Evolutionary conservation across 2,329 filamentous ascomycete genomes (phyloP), one percentile per base, ranked within the genome.

Genomic region (Colletotrichum plurivorum): DNA sequence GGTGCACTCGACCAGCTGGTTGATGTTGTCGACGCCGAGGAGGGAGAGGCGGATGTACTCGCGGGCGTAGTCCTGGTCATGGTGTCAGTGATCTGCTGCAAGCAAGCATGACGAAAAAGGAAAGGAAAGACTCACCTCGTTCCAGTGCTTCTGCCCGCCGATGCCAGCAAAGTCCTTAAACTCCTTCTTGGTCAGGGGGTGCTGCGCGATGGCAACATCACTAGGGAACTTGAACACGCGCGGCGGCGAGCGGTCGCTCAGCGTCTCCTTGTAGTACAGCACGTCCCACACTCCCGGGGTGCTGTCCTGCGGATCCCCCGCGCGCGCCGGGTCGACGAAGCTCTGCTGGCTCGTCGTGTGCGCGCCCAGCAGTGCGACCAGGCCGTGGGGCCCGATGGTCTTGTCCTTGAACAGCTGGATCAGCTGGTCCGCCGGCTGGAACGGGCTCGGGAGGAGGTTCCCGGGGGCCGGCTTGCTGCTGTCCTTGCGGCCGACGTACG

Each of bases 11-110:
- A 82, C 85, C 49, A 89, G 77, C 41, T 79, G 75, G 75, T 89
- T 88, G 76, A 89, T 85, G 73, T 88, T 88, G 73, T 87, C 81
- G 15, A 89, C 86, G 3, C 87, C 87, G n/a, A 89, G 82, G 2
- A 89, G 77, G 45, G 83, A 86, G n/a, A 89, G 78, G 16, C 86
- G 84, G 60, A 87, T 81, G 73, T 89, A 89, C 16, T 84, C 86
- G 45, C 81, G 80, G 5, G 86, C 83, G 63, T 86, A 89, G 59
- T 84, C 85, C 81, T 84, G 13, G 46, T 10, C 2, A 5, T 13
- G 1, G 1, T 36, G 27, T 67, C 13, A 63, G 52, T 18, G 36
- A 10, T 3, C 10, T 0, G 1, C 12, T 1, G 22, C 22, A 22
- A 22, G 22, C 27, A 9, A 4, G 27, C 1, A 5, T 7, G 27